A percentile compares a stretch with the other conserved stretches of the same genome.
These are phyloP conservation scores for Penicillium oxalicum DNA, from an alignment of 2,329 filamentous ascomycete genomes.

Conservation along the genomic window DNA sequence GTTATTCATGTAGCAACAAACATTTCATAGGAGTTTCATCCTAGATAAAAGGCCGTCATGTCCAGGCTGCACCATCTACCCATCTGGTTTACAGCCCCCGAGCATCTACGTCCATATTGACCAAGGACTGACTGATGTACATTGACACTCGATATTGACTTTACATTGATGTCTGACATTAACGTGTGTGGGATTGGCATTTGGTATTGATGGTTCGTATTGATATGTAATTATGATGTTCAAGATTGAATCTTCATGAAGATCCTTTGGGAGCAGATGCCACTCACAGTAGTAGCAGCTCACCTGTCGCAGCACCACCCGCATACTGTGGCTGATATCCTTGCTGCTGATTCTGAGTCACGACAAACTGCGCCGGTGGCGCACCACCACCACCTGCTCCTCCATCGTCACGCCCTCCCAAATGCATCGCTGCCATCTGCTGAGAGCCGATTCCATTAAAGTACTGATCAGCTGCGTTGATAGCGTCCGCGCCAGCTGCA, in stretches of 20 bases:
- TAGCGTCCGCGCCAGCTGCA: constrained; percentile 60
- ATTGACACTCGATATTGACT: too few species aligned
- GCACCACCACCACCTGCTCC: constrained; percentile 57
- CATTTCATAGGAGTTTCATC: too few species aligned
- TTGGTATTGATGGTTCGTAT: too few species aligned
- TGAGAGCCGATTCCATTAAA: constrained; percentile 72
- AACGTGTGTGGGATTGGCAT: too few species aligned
- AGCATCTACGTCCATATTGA: too few species aligned
- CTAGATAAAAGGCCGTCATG: too few species aligned
- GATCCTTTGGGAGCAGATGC: neutral
- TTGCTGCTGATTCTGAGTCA: constrained; percentile 76
- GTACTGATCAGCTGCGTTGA: constrained; percentile 82
- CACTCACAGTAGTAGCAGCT: constrained; percentile 60
- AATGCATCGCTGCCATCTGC: constrained; percentile 66
- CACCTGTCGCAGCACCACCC: constrained; percentile 60
- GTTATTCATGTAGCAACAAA: too few species aligned
- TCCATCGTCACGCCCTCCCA: constrained; percentile 60
- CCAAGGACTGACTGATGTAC: too few species aligned
- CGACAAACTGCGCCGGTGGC: constrained; percentile 53
- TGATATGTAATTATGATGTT: constrained; percentile 5
- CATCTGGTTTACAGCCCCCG: too few species aligned
- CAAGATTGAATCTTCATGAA: constrained; percentile 13
- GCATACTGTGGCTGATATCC: constrained; percentile 64
- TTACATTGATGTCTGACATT: too few species aligned
- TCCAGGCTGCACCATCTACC: too few species aligned